A percentile compares a stretch with the other conserved stretches of the same genome.
Evolutionary conservation across 257 asterid genomes (phyloP).

Genomic region (Solanum corneliomulleri): DNA sequence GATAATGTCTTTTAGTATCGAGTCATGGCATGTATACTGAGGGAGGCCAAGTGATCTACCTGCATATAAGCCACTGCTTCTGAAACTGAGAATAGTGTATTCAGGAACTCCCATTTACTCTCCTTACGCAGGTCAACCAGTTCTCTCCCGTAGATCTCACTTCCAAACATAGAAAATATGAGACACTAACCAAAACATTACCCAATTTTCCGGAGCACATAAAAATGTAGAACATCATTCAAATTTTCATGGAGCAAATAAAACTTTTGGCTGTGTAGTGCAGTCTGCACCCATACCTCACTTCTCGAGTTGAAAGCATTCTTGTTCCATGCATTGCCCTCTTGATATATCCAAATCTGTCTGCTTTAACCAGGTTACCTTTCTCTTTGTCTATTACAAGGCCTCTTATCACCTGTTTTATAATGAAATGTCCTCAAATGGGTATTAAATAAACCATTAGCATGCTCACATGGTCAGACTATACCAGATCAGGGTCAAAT

Average conservation of each 20-base stretch:
- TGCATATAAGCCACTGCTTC: conserved; percentile 96
- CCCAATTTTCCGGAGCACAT: conserved; percentile 9
- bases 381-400: conserved; percentile 83
- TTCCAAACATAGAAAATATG: conserved; percentile 27
- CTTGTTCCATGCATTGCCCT: conserved; percentile 87
- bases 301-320: conserved; percentile 68
- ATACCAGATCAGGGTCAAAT: conserved; percentile 84
- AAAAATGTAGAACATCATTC: neutral
- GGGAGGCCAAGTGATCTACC: conserved; percentile 28
- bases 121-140: conserved; percentile 87
- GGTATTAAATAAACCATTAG: neutral
- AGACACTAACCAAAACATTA: conserved; percentile 7
- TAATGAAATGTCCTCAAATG: neutral
- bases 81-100: conserved; percentile 80
- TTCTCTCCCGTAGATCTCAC: conserved; percentile 90
- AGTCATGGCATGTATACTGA: neutral
- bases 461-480: neutral
- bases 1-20: neutral
- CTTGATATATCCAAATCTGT: conserved; percentile 77
- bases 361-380: conserved; percentile 83
- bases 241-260: neutral
- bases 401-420: conserved; percentile 69
- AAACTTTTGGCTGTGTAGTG: too few relatives aligned
- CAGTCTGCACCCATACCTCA: conserved; percentile 33
- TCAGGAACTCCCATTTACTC: conserved; percentile 79